Evolutionary conservation across 75 land plant species (phyloP), one percentile per base, ranked within the genome.

Genomic region (Pinus taeda): DNA sequence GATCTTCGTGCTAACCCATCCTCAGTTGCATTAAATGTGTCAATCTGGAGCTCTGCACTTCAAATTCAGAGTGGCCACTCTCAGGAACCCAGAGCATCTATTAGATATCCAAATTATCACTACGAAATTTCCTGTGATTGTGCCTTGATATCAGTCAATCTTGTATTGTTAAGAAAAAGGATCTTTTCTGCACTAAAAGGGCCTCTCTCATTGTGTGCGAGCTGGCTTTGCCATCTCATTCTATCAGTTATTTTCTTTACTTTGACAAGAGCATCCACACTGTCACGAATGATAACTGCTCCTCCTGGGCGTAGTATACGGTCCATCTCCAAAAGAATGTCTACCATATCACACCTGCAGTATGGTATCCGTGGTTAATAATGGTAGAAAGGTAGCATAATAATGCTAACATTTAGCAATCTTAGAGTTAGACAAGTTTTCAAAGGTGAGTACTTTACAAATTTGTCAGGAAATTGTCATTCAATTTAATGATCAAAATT

Each of bases 241-340:
- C 81, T 79, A 66, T 82, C 80, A 13, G 92, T 80, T 15, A 81
- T 81, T 59, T 70, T 69, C 71, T 79, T 85, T 7, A 85, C 88
- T 75, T 89, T 89, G 78, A 75, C 83, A 59, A 92, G 69, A 1
- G 87, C 67, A 60, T 90, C 93, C 14, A 90, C 90, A 30, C 87
- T 85, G 65, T 92, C 93, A n/a, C 93, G 77, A 59, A 90, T 75
- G 49, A 88, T 81, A 9, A 84, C 83, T 26, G 85, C 87, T 8
- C 93, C 93, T 77, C 89, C 80, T 0, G 93, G 93, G 18, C 93
- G 87, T 71, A 91, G 79, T 15, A 91, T 89, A 12, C 93, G 76
- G 59, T 92, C 82, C 92, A 92, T 92, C 79, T 92, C 93, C 59
- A 92, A 79, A 37, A 92, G 79, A n/a, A 92, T 87, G 74, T 87